Base-by-base conservation (phyloP, 805 yeast genomes). In the Myxozyma monticola region DNA sequence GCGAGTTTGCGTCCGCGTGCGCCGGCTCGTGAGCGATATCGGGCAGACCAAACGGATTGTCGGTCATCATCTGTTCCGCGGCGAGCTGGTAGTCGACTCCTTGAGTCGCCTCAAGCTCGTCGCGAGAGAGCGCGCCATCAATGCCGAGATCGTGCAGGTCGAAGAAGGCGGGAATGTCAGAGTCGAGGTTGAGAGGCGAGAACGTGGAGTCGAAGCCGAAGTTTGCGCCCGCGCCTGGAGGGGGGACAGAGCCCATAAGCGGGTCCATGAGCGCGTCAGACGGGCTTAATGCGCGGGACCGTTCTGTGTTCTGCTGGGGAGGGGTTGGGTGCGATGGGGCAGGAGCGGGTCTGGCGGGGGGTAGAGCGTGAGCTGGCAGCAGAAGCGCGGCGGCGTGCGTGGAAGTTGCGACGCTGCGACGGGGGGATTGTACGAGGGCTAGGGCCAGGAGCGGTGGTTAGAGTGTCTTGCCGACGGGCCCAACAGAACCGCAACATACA, bases 131-230 rank as follows among this genome's bases (percentile, higher is more conserved):
- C 22, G 35, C 24, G 45, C 40, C 26, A 41, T 45, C 49, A 28
- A 50, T 34, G 37, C 30, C 47, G 33, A 50, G 47, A 43, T 50
- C 54, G 44, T 50, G 54, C 40, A 50, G 45, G 25, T 46, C 51
- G 30, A 37, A 45, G 37, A 45, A 50, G 26, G 40, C 54, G 17
- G 49, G 52, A 28, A 45, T 51, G 37, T 50, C 54, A 40, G 41
- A 30, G 43, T 50, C 54, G 36, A 45, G 48, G 31, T 28, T 33
- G n/a, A 42, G 34, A 15, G 45, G 45, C 38, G 45, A 42, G n/a
- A 42, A 22, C 36, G 37, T 30, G 24, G 30, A 21, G 35, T 44
- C n/a, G n/a, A n/a, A n/a, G n/a, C n/a, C n/a, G n/a, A n/a, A n/a
- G n/a, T n/a, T n/a, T n/a, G n/a, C n/a, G n/a, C n/a, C n/a, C n/a